Evolutionary conservation across 2,329 filamentous ascomycete genomes (phyloP), one percentile per base, ranked within the genome.

Genomic region (Penicillium palitans): DNA sequence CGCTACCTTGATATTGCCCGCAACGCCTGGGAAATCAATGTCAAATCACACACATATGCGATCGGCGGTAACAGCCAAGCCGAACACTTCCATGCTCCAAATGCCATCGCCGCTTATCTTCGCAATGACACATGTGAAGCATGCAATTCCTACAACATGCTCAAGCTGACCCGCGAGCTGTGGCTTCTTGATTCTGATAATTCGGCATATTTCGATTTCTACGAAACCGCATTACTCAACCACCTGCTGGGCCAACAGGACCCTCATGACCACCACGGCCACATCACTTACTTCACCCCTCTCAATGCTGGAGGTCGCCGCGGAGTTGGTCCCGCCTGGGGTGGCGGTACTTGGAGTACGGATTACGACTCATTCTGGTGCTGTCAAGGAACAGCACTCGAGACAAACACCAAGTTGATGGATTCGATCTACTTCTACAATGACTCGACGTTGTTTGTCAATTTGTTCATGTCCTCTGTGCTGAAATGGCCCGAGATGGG

Each of bases 101-200:
- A 83, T 58, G 78, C 75, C 10, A 83, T 83, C 53, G 72, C 81
- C 0, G 65, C 62, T 3, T 79, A 76, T 52, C 70, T 84, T 12
- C 68, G 5, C 13, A 33, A 70, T 0, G 82, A 84, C 64, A 83
- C 81, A 0, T 77, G 75, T 45, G 82, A 84, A 68, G 76, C 76
- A 2, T 84, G 82, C 69, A 83, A 84, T 66, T 81, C 80, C 0
- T 83, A 83, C 66, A 84, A 84, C 63, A 84, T 84, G 82, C 78
- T 84, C 46, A 83, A 83, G 65, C 68, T 84, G 37, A 83, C 82
- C 0, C 75, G 80, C 0, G 80, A 83, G 55, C 73, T 84, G 5
- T 84, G 78, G 78, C 68, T 74, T 1, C 67, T 78, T 33, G 72
- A 80, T 29, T 79, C 80, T 0, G 68, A 61, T 0, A 70, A 70